Conservation (phyloP, 495 filamentous ascomycete species). For the Penicillium canescens region DNA sequence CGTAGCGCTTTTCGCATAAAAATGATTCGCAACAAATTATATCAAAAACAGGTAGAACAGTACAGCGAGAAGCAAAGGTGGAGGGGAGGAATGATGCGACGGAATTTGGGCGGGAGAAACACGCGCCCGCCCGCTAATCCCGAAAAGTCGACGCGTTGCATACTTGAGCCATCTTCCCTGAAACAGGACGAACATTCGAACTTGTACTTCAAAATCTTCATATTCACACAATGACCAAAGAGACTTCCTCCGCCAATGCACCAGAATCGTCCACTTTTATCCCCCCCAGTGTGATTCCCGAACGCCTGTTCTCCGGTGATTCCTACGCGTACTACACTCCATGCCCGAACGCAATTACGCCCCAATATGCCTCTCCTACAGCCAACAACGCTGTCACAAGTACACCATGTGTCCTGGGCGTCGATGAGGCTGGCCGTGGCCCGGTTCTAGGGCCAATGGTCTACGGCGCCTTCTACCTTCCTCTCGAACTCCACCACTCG, state of each 20-base stretch:
- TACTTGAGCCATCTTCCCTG: not conserved
- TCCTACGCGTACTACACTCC: constrained; percentile 86
- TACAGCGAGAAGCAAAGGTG: constrained; percentile 4
- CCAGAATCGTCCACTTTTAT: constrained; percentile 55
- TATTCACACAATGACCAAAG: not conserved
- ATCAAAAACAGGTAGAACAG: too few relatives aligned
- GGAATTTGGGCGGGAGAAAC: constrained; percentile 35
- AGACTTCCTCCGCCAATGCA: not conserved
- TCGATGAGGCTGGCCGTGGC: constrained; percentile 94
- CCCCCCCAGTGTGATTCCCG: constrained; percentile 71
- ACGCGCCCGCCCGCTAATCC: constrained; percentile 43
- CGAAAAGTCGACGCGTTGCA: constrained; percentile 43
- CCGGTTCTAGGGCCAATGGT: constrained; percentile 98
- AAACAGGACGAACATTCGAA: not conserved
- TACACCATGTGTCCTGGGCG: constrained; percentile 70
- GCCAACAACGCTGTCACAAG: constrained; percentile 16
- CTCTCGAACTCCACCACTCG: constrained; percentile 61
- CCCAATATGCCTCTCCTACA: constrained; percentile 32
- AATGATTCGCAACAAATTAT: too few relatives aligned
- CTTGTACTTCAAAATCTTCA: not conserved
- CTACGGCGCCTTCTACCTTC: constrained; percentile 88
- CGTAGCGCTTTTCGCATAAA: not conserved
- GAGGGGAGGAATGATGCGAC: constrained; percentile 30
- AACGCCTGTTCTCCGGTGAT: constrained; percentile 63
- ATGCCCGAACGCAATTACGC: constrained; percentile 53